Evolutionary conservation across 2,329 filamentous ascomycete genomes (phyloP).

Genomic region (Aspergillus tamarii): DNA sequence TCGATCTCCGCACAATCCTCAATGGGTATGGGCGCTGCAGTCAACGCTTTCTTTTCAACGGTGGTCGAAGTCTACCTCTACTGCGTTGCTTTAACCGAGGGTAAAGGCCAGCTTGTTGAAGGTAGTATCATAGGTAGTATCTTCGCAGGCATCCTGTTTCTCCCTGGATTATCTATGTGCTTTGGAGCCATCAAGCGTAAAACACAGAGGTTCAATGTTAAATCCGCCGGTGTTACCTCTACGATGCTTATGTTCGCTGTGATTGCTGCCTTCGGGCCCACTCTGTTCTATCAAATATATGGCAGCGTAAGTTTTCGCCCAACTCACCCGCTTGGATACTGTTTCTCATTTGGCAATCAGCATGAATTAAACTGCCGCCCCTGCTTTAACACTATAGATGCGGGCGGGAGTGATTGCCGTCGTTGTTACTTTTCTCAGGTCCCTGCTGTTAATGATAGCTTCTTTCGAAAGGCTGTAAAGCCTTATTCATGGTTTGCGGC

Average conservation of each 20-base stretch:
- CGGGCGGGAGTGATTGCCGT: conserved; percentile 69
- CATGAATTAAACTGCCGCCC: conserved; percentile 86
- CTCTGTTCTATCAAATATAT: conserved; percentile 97
- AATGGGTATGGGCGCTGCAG: conserved; percentile 94
- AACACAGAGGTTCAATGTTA: conserved; percentile 96
- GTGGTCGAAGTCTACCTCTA: conserved; percentile 97
- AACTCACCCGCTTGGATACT: neutral
- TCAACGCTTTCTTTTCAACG: conserved; percentile 98
- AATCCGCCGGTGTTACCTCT: conserved; percentile 92
- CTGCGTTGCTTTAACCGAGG: conserved; percentile 88
- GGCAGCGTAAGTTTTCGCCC: conserved; percentile 67
- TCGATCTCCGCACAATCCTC: conserved; percentile 98
- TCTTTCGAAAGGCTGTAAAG: conserved; percentile 86
- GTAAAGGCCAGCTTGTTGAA: conserved; percentile 90
- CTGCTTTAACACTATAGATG: conserved; percentile 58
- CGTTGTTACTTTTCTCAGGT: conserved; percentile 92
- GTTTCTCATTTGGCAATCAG: conserved; percentile 49
- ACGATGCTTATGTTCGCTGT: conserved; percentile 98
- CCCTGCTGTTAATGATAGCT: conserved; percentile 80
- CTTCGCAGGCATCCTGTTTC: conserved; percentile 91
- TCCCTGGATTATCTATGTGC: conserved; percentile 96
- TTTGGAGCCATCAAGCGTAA: conserved; percentile 97
- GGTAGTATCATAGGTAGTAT: conserved; percentile 98
- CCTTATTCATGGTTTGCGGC: conserved; percentile 93
- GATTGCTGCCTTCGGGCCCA: conserved; percentile 92